Base-by-base conservation (phyloP, 768 basidiomycete genomes). In the Lactifluus echinatus region DNA sequence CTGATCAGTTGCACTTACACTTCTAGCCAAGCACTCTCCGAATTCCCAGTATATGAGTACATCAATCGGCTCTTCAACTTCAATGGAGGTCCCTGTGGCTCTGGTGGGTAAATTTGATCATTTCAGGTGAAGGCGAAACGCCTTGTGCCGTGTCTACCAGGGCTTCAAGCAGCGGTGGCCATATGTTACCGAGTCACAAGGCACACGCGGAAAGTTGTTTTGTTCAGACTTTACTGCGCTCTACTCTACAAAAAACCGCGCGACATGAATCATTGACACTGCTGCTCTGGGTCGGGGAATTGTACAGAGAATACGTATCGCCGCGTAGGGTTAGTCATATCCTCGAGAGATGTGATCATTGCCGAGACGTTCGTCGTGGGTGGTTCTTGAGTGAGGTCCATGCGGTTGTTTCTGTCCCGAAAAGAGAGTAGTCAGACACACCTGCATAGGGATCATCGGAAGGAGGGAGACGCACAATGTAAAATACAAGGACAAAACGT, bases 361-460 rank as follows among this genome's bases (percentile, higher is more conserved):
- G 57, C 53, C n/a, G 40, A 15, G 21, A 46, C 17, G 5, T 21
- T 36, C 6, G 46, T 58, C 31, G 40, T 24, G 1, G 46, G 57
- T 8, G 24, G 31, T 5, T 53, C 44, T n/a, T 24, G 21, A 34
- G 11, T 17, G 24, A 58, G 42, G 19, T 58, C 57, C 24, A 58
- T 53, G 31, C 57, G 57, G 29, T 58, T 58, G 15, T 58, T 58
- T 26, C 57, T 58, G 39, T 21, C 12, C 21, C 17, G 14, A 1
- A 43, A 52, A 12, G 31, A 28, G 39, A 15, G 51, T 53, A 14
- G 46, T 53, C n/a, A 53, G 39, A 21, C 17, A n/a, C 14, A 8
- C 19, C 5, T 29, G 19, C 17, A 8, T 48, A 11, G 24, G 24
- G n/a, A 8, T 2, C 2, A 12, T 12, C 17, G 21, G 42, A n/a